Evolutionary conservation across 805 yeast genomes (phyloP).

Genomic region (Wickerhamia fluorescens): DNA sequence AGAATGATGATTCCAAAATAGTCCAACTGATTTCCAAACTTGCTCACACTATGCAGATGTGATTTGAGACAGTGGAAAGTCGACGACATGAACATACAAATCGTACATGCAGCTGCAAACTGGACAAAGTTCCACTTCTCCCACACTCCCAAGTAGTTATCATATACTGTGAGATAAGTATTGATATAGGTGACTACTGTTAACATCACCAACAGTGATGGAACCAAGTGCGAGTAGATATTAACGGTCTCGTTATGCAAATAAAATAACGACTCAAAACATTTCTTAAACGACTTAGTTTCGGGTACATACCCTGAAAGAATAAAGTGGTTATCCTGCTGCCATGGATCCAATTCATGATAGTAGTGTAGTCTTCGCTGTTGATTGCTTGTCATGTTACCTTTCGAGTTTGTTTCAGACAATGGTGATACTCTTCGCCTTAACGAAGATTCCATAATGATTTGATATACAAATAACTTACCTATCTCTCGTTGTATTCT

Average conservation of each 20-base stretch:
- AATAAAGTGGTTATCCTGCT: constrained; percentile 64
- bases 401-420: neutral
- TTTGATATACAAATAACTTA: no score
- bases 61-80: constrained; percentile 61
- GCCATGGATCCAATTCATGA: constrained; percentile 66
- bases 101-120: constrained; percentile 51
- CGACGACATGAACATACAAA: constrained; percentile 58
- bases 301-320: constrained; percentile 57
- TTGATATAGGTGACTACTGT: constrained; percentile 18
- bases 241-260: constrained; percentile 69
- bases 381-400: neutral
- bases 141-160: constrained; percentile 20
- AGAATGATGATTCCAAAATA: constrained; percentile 68
- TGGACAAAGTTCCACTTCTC: constrained; percentile 46
- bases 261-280: constrained; percentile 44
- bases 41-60: constrained; percentile 51
- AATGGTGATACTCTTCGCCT: no score
- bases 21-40: constrained; percentile 62
- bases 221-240: constrained; percentile 59
- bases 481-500: no score
- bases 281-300: constrained; percentile 39
- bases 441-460: no score
- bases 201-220: constrained; percentile 28
- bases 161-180: constrained; percentile 18
- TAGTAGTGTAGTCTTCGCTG: constrained; percentile 31